Evolutionary conservation across 805 yeast genomes (phyloP), one percentile per base, ranked within the genome.

Genomic region (Spathaspora arborariae): DNA sequence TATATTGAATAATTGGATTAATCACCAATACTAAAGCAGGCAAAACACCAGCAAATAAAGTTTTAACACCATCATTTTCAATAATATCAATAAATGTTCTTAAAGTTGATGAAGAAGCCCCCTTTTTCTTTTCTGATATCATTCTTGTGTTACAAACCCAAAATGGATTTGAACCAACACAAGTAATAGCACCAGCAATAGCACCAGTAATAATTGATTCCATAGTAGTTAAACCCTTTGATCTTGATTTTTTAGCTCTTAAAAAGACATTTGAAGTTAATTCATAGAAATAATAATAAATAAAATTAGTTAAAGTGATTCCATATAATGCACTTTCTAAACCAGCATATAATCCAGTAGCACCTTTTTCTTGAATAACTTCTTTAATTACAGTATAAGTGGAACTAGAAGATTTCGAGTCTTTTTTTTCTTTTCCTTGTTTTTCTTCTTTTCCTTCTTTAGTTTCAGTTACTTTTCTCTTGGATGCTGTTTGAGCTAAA

Each of bases 111-210:
- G 50, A 47, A 8, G 58, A 51, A 8, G 52, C 57, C 16, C 48
- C 52, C 42, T 53, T 51, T 49, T 65, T 65, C 51, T 66, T 64
- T 46, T 66, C 61, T 44, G 91, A 89, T 56, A 95, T 87, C 79
- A 85, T 81, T 59, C 96, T 78, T 2, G 97, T 90, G 62, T 90
- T 90, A 39, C 95, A 94, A 39, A 90, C 96, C 97, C 97, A 90
- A 55, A 88, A 81, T 20, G 97, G 97, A 63, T 90, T 90, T 10
- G 96, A 83, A 9, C 83, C 75, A 18, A 86, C 70, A 42, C 90
- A 86, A 2, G 97, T 89, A 34, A 89, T 79, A 8, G 90, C 78
- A 0, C 97, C 97, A 2, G 97, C 96, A 58, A 88, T 74, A 1
- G 94, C 84, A 21, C 97, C 96, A 2, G 90, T 83, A 5, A 76